These are phyloP conservation scores for Diversispora eburnea DNA, from an alignment of 192 early-diverging fungal species.

Conservation along the genomic window DNA sequence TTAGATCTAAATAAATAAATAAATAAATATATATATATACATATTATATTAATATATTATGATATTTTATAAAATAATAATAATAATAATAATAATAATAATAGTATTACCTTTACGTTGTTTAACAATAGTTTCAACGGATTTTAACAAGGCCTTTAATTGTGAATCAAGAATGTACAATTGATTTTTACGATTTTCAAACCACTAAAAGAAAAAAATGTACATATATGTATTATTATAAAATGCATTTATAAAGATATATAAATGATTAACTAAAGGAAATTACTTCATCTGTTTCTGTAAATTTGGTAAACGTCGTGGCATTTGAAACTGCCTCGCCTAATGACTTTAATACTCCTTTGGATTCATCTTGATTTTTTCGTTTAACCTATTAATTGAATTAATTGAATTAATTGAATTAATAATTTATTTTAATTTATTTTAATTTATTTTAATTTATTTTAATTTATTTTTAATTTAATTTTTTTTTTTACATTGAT, in stretches of 20 bases:
- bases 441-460: too few relatives aligned
- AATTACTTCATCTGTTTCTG: conserved; percentile 63
- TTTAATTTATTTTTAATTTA: too few relatives aligned
- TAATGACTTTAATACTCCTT: conserved; percentile 63
- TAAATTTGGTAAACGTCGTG: conserved; percentile 62
- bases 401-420: background rate
- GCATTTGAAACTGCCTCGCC: conserved; percentile 66
- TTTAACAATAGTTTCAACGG: conserved; percentile 72
- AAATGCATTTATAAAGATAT: background rate
- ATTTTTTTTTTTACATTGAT: background rate
- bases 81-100: too few relatives aligned
- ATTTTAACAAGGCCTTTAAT: conserved; percentile 70
- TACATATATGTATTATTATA: background rate
- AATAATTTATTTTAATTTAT: too few relatives aligned
- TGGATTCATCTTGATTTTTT: conserved; percentile 45
- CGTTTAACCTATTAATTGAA: conserved; percentile 46
- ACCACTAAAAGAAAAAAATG: conserved; percentile 49
- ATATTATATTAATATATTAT: background rate
- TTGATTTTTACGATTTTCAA: conserved; percentile 68
- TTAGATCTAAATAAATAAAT: conserved; percentile 49
- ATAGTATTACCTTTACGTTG: conserved; percentile 54
- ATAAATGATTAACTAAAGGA: background rate
- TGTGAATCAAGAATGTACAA: conserved; percentile 76
- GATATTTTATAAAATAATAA: too few relatives aligned
- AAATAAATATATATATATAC: too few relatives aligned